A percentile compares a stretch with the other conserved stretches of the same genome.
These are phyloP conservation scores for Calonectria pteridis DNA, from an alignment of 2,329 filamentous ascomycete species.

Conservation along the genomic window DNA sequence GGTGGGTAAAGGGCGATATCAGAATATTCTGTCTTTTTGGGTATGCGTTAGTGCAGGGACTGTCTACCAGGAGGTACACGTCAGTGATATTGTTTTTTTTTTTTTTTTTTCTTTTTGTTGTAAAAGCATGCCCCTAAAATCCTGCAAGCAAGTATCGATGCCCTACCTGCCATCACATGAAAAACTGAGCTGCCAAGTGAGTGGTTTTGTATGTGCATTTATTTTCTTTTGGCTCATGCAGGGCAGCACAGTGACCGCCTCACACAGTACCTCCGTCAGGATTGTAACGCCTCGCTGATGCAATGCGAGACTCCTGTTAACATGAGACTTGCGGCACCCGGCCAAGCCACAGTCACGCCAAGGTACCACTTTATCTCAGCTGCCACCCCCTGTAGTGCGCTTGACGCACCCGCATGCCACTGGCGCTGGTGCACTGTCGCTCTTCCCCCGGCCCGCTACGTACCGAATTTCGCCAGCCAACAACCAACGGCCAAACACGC, in stretches of 20 bases:
- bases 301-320: not conserved
- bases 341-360: not conserved
- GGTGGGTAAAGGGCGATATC: not conserved
- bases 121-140: not conserved
- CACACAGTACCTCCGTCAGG: slow-evolving; percentile 3
- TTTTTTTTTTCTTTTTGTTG: too few species aligned
- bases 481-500: not conserved
- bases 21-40: not conserved
- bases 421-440: slow-evolving; percentile 3
- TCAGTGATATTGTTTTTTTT: not conserved
- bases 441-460: slow-evolving; percentile 12
- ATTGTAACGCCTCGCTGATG: not conserved
- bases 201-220: not conserved
- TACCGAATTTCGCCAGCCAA: slow-evolving; percentile 11
- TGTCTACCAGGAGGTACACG: not conserved
- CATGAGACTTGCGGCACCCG: not conserved
- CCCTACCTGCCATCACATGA: not conserved
- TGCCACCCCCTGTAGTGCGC: slow-evolving; percentile 2
- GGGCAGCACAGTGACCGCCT: slow-evolving; percentile 18
- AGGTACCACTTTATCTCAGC: slow-evolving; percentile 12
- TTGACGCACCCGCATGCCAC: not conserved
- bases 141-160: not conserved
- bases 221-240: not conserved
- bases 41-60: not conserved
- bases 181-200: not conserved